Percentiles rank a stretch among this genome's conserved stretches.
Evolutionary conservation across 2,329 filamentous ascomycete species (phyloP).

Genomic region (Leptographium radiaticola): DNA sequence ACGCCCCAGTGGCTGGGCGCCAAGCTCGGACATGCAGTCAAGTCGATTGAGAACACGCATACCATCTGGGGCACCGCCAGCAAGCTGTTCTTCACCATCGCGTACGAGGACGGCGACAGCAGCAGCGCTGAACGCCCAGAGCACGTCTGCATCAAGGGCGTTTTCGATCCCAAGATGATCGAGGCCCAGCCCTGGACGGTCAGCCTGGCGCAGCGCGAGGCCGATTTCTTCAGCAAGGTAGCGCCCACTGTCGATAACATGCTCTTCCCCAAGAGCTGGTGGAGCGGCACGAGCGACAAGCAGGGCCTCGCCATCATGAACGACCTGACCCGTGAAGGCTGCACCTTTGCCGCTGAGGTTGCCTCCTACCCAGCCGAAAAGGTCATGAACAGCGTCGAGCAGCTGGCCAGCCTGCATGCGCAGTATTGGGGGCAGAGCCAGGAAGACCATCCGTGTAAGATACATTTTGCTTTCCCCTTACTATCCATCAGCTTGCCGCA

Average conservation of each 20-base stretch:
- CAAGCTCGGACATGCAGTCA: background rate
- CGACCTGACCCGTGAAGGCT: conserved; percentile 47
- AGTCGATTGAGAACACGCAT: background rate
- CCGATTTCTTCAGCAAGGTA: conserved; percentile 13
- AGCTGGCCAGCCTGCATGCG: conserved; percentile 22
- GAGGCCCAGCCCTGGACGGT: conserved; percentile 9
- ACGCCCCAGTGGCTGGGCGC: background rate
- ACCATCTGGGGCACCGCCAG: conserved; percentile 1
- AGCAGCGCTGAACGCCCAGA: background rate
- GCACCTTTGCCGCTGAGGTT: conserved; percentile 30
- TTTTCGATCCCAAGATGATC: conserved; percentile 41
- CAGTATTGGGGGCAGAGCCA: conserved; percentile 11
- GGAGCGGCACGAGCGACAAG: conserved; percentile 17
- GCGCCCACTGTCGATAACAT: conserved; percentile 15
- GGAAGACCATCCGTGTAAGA: background rate
- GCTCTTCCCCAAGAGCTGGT: conserved; percentile 9
- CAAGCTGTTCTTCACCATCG: conserved; percentile 1
- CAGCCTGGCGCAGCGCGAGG: conserved; percentile 16
- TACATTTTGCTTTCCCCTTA: background rate
- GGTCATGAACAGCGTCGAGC: conserved; percentile 17
- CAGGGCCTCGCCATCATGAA: conserved; percentile 55
- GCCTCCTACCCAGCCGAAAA: conserved; percentile 13
- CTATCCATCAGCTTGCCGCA: background rate
- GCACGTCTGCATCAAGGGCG: conserved; percentile 26
- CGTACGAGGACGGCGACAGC: background rate